phyloP scores from a whole-genome alignment of 768 basidiomycete species.

The Leccinum imitatum region DNA sequence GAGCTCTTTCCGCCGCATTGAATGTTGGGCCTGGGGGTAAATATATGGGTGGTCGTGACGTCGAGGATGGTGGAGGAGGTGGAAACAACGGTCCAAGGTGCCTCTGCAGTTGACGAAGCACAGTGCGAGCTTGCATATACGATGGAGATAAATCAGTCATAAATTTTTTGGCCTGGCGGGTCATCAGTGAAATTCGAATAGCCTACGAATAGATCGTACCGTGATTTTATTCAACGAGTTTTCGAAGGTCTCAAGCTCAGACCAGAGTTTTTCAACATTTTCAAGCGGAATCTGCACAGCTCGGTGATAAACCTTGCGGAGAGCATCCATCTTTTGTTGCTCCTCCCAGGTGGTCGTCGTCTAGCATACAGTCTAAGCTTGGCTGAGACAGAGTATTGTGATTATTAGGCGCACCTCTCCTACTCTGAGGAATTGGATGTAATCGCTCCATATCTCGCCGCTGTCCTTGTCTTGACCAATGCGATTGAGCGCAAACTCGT shows the following conservation, averaged over 20 bases:
- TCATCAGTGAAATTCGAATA: constrained; percentile 11
- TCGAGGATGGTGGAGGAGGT: constrained; percentile 43
- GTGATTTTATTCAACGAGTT: constrained; percentile 86
- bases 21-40: constrained; percentile 75
- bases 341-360: constrained; percentile 92
- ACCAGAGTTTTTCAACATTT: constrained; percentile 91
- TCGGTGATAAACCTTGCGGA: constrained; percentile 90
- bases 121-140: constrained; percentile 93
- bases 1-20: constrained; percentile 64
- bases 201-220: constrained; percentile 33
- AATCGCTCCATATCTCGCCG: constrained; percentile 92
- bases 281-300: constrained; percentile 94
- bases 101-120: constrained; percentile 78
- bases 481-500: constrained; percentile 88
- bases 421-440: constrained; percentile 82
- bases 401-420: constrained; percentile 59
- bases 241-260: constrained; percentile 91
- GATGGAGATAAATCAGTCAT: constrained; percentile 88
- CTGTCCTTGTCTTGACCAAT: constrained; percentile 92
- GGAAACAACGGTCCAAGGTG: constrained; percentile 63
- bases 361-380: constrained; percentile 31
- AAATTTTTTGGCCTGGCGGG: constrained; percentile 84
- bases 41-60: constrained; percentile 45
- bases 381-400: background rate
- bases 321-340: constrained; percentile 90